These are phyloP conservation scores for Caryopteris hybrid DNA, from an alignment of 305 asterid species.

Conservation along the genomic window DNA sequence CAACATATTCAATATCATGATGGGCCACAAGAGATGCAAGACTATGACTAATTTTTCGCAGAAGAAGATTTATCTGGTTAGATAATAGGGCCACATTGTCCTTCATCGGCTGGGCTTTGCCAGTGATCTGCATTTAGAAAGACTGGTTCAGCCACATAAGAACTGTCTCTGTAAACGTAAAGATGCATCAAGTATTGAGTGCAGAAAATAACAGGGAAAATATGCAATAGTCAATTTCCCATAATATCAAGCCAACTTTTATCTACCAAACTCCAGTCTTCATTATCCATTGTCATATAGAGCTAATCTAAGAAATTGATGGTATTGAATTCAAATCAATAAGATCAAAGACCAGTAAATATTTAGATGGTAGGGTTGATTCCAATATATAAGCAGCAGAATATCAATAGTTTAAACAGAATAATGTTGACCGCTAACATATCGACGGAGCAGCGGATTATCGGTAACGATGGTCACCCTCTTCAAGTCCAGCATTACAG, in stretches of 20 bases:
- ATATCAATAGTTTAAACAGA: not conserved
- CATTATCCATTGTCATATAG: not conserved
- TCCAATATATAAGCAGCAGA: not conserved
- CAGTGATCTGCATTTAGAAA: conserved; percentile 42
- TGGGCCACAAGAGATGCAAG: conserved; percentile 15
- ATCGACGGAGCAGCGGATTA: conserved; percentile 21
- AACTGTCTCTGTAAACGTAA: not conserved
- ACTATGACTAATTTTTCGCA: conserved; percentile 21
- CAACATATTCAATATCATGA: conserved; percentile 27
- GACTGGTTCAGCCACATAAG: not conserved
- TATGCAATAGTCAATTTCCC: not conserved
- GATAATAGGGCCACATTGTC: conserved; percentile 24
- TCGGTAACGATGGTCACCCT: conserved; percentile 28
- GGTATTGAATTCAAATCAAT: not conserved
- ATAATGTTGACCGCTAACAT: conserved; percentile 32
- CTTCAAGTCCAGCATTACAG: conserved; percentile 41
- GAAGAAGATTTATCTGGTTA: conserved; percentile 32
- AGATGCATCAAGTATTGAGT: conserved; percentile 2
- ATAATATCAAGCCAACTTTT: not conserved
- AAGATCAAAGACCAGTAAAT: not conserved
- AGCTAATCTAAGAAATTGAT: not conserved
- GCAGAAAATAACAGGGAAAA: not conserved
- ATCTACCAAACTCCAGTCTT: not conserved
- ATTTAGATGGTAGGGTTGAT: not conserved
- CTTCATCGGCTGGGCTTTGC: conserved; percentile 10